Evolutionary conservation across 2,329 filamentous ascomycete genomes (phyloP).

Genomic region (Aspergillus sp.): DNA sequence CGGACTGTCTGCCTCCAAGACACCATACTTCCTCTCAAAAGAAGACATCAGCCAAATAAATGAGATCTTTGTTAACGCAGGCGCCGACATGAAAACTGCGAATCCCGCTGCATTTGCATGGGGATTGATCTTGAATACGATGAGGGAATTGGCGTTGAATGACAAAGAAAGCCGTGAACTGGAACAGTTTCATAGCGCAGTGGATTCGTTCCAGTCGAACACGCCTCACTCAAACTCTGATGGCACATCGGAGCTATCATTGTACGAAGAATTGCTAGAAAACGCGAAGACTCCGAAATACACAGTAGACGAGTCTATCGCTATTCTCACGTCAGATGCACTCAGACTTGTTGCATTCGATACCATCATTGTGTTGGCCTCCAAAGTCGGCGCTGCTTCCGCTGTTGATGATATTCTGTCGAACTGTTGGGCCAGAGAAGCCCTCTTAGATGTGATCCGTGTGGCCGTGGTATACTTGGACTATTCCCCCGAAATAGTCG

Average conservation of each 20-base stretch:
- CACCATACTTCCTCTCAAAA: conserved; percentile 66
- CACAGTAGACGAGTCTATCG: conserved; percentile 46
- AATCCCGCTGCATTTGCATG: conserved; percentile 77
- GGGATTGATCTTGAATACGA: conserved; percentile 70
- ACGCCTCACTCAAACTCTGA: conserved; percentile 29
- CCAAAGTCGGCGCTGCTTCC: conserved; percentile 46
- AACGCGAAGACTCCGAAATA: conserved; percentile 37
- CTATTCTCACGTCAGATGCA: conserved; percentile 46
- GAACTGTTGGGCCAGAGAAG: conserved; percentile 60
- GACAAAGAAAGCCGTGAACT: conserved; percentile 55
- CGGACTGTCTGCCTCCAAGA: conserved; percentile 27
- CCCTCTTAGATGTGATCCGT: conserved; percentile 69
- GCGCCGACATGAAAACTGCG: conserved; percentile 58
- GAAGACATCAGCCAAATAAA: conserved; percentile 71
- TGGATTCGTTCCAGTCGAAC: conserved; percentile 39
- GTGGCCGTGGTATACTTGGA: conserved; percentile 64
- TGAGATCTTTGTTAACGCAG: conserved; percentile 62
- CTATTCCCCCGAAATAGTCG: conserved; percentile 70
- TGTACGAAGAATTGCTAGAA: conserved; percentile 50
- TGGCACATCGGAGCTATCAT: conserved; percentile 33
- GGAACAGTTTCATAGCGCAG: conserved; percentile 40
- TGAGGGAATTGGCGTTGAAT: conserved; percentile 62
- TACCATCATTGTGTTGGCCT: conserved; percentile 44
- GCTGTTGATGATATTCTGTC: conserved; percentile 53
- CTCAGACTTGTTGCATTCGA: conserved; percentile 49